Evolutionary conservation across 2,329 filamentous ascomycete species (phyloP).

Genomic region (Apiospora phragmitis): DNA sequence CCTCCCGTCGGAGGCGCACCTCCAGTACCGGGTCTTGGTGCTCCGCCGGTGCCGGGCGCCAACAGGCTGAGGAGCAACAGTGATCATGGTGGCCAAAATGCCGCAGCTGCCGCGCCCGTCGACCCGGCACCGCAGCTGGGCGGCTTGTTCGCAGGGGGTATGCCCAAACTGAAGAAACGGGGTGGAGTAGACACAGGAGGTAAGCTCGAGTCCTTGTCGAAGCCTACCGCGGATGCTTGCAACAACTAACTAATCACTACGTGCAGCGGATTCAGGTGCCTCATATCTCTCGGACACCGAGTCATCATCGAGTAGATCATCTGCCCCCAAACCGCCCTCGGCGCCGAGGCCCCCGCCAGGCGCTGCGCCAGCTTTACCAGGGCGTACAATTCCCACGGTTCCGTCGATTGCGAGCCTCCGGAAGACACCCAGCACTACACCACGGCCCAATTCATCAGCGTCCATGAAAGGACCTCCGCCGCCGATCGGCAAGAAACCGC

Average conservation of each 20-base stretch:
- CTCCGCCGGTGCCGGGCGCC: slow-evolving; percentile 66
- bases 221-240: neutral
- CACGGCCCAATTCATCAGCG: slow-evolving; percentile 60
- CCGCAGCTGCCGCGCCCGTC: slow-evolving; percentile 40
- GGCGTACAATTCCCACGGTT: slow-evolving; percentile 44
- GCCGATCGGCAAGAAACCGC: slow-evolving; percentile 74
- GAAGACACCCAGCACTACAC: slow-evolving; percentile 52
- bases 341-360: slow-evolving; percentile 62
- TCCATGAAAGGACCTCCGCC: slow-evolving; percentile 73
- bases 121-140: slow-evolving; percentile 76
- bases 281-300: slow-evolving; percentile 84
- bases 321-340: slow-evolving; percentile 52
- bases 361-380: slow-evolving; percentile 60
- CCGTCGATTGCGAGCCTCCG: slow-evolving; percentile 59
- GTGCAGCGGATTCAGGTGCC: slow-evolving; percentile 63
- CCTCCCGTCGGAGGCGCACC: slow-evolving; percentile 70
- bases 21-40: slow-evolving; percentile 71
- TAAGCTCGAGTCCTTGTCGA: slow-evolving; percentile 31
- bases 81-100: slow-evolving; percentile 60
- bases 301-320: slow-evolving; percentile 29
- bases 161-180: slow-evolving; percentile 90
- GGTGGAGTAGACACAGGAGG: slow-evolving; percentile 76
- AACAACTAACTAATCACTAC: slow-evolving; percentile 7
- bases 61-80: slow-evolving; percentile 83
- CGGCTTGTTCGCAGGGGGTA: slow-evolving; percentile 88